phyloP scores from a whole-genome alignment of 148 eudicot genomes.

The Camellia japonica region DNA sequence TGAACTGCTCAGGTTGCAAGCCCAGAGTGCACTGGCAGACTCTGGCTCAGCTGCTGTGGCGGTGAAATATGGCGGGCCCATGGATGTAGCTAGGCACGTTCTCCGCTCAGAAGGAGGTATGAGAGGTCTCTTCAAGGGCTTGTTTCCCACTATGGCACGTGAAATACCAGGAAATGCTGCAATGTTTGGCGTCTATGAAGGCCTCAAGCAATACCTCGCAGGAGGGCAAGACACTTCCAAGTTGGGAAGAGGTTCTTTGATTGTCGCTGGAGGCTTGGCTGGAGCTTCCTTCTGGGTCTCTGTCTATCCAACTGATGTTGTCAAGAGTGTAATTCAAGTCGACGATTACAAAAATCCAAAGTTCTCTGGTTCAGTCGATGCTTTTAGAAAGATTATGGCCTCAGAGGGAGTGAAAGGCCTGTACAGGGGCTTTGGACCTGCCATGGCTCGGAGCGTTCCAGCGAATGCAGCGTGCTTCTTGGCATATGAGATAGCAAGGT shows the following conservation, averaged over 20 bases:
- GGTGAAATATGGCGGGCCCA: conserved; percentile 78
- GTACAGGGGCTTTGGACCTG: conserved; percentile 96
- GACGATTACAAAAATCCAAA: conserved; percentile 82
- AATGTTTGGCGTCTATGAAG: conserved; percentile 92
- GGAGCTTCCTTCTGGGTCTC: conserved; percentile 78
- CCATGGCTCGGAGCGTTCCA: conserved; percentile 89
- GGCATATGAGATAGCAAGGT: conserved; percentile 84
- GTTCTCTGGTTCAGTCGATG: conserved; percentile 67
- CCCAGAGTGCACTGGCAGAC: conserved; percentile 78
- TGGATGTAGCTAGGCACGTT: conserved; percentile 80
- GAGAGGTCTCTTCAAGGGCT: conserved; percentile 83
- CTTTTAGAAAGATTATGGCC: conserved; percentile 66
- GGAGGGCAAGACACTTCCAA: conserved; percentile 81
- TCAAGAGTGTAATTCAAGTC: conserved; percentile 84
- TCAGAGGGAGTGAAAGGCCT: conserved; percentile 81
- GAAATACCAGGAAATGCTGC: conserved; percentile 94
- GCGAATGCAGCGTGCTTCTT: conserved; percentile 98
- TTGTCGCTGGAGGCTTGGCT: conserved; percentile 83
- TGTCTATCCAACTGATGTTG: conserved; percentile 89
- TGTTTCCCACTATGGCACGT: conserved; percentile 84
- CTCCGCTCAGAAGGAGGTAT: conserved; percentile 70
- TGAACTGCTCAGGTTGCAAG: conserved; percentile 57
- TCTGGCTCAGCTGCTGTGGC: conserved; percentile 44
- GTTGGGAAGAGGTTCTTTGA: conserved; percentile 67
- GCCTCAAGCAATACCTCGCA: conserved; percentile 61